Percentiles rank a stretch among this genome's conserved stretches.
phyloP scores from a whole-genome alignment of 345 rosid species.

The Eucalyptus tenuipes region DNA sequence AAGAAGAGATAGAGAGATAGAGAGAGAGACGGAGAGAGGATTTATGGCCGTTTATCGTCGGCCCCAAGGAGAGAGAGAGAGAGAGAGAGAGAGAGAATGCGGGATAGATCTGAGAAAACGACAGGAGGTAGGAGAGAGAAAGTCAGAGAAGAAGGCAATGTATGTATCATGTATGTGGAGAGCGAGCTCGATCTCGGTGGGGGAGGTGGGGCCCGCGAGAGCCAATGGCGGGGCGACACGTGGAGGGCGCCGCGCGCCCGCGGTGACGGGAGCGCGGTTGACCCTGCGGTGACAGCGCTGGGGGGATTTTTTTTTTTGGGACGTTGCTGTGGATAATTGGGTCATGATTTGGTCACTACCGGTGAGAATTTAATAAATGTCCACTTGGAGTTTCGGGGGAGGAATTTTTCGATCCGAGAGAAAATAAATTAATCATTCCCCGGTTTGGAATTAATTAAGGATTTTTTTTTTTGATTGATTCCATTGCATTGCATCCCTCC shows the following conservation, averaged over 20 bases:
- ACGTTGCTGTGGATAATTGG: not conserved
- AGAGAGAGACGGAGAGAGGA: not conserved
- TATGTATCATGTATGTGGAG: not conserved
- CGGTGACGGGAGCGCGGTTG: too few relatives aligned
- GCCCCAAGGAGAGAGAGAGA: not conserved
- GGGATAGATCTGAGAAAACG: not conserved
- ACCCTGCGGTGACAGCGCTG: too few relatives aligned
- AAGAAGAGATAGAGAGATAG: not conserved
- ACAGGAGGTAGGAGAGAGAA: not conserved
- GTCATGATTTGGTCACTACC: not conserved
- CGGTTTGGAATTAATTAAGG: not conserved
- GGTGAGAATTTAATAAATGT: not conserved
- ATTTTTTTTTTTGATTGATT: too few relatives aligned
- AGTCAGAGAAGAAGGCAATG: not conserved
- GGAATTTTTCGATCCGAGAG: not conserved
- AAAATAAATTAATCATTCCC: not conserved
- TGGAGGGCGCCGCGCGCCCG: not conserved
- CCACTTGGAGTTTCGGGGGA: not conserved
- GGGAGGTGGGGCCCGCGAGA: slow-evolving; percentile 9
- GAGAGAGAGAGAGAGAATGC: not conserved
- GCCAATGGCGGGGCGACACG: not conserved
- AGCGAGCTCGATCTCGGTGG: not conserved
- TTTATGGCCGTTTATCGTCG: slow-evolving; percentile 12
- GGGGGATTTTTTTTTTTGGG: not conserved
- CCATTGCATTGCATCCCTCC: not conserved